Evolutionary conservation across 1,139 yeast species (phyloP), one percentile per base, ranked within the genome.

Genomic region (Kurtzmaniella quercitrusa): DNA sequence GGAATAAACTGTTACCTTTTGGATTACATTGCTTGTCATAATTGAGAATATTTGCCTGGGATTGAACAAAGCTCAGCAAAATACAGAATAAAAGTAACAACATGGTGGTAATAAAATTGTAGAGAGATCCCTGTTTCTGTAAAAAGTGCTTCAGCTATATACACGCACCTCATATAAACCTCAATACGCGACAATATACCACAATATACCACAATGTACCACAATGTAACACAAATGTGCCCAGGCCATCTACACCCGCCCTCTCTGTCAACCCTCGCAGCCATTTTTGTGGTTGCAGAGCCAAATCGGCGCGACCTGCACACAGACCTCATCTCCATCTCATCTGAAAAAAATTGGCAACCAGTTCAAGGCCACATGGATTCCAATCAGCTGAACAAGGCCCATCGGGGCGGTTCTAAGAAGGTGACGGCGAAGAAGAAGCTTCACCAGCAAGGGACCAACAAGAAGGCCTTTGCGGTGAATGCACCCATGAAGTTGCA

Each of bases 381-480:
- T 38, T 51, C 55, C 34, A 50, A 55, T 37, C 70, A 79, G 49
- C 60, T 75, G 44, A 80, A 81, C 57, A 81, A 79, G 62, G 70
- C 81, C 51, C 85, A 80, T 57, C 68, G 87, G 43, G 78, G 77
- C 49, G 75, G 75, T 47, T 64, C 59, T 38, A 68, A 82, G 46
- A 76, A 69, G 45, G 75, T 73, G 61, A 77, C 75, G 41, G 88
- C 90, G 44, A 90, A 90, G 73, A 83, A 86, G 75, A 88, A 88
- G 69, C 73, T 89, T 49, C 97, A 90, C 60, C 82, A 87, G 44
- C 90, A 90, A 64, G 98, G 98, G 18, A 86, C 81, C 54, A 91
- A 91, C 71, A 93, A 87, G 14, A 90, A 90, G 67, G 98, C 98
- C 1, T 93, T 90, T 68, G 95, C 96, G 1, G 96, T 91, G 24